Percentiles rank a stretch among this genome's conserved stretches.
Evolutionary conservation across 257 asterid species (phyloP).

Genomic region (Prunella vulgaris): DNA sequence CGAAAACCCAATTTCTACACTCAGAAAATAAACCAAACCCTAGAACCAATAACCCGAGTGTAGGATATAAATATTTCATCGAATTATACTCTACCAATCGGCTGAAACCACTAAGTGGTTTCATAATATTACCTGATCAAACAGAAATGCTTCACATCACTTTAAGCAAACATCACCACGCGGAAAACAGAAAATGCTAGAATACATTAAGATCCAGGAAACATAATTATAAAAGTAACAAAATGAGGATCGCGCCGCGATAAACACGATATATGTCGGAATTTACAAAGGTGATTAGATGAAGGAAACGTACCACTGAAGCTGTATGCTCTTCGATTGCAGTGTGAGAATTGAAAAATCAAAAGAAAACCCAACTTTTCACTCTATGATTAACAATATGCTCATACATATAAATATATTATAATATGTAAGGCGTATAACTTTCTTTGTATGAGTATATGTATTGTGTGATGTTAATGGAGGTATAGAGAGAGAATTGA

Average conservation of each 20-base stretch:
- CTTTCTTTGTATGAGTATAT: constrained; percentile 12
- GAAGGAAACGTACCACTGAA: constrained; percentile 41
- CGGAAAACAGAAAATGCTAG: not conserved
- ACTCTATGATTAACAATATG: constrained; percentile 18
- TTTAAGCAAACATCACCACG: constrained; percentile 16
- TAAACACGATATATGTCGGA: constrained; percentile 25
- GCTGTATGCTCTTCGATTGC: constrained; percentile 40
- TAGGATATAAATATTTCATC: constrained; percentile 28
- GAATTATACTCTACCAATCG: constrained; percentile 25
- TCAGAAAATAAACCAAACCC: constrained; percentile 34
- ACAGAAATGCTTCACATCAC: constrained; percentile 17
- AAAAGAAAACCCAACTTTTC: constrained; percentile 34
- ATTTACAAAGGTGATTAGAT: constrained; percentile 16
- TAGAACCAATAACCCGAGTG: constrained; percentile 34
- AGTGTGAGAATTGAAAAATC: constrained; percentile 24
- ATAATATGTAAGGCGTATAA: not conserved
- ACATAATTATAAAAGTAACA: constrained; percentile 10
- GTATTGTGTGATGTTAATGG: constrained; percentile 18
- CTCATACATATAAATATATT: not conserved
- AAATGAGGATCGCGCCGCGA: constrained; percentile 25
- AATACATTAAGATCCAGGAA: constrained; percentile 29
- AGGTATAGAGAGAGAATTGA: constrained; percentile 20
- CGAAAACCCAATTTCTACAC: constrained; percentile 33
- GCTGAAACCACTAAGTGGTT: constrained; percentile 32
- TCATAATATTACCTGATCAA: constrained; percentile 64